phyloP scores from a whole-genome alignment of 169 alveolate genomes.

The Eimeria praecox region DNA sequence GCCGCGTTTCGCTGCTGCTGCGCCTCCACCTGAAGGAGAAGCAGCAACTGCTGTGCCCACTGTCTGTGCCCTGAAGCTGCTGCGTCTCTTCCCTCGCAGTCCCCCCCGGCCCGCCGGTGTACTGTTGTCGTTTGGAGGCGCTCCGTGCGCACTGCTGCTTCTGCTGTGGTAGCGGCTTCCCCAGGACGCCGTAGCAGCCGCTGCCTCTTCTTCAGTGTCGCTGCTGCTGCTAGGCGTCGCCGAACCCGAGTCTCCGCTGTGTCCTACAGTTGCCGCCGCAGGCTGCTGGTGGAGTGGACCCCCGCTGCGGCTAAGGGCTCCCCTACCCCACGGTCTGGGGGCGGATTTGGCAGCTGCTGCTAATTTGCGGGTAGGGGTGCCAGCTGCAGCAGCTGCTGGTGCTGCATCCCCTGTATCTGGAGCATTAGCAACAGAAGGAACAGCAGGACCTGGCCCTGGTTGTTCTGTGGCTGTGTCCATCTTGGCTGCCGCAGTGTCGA shows the following conservation, averaged over 20 bases:
- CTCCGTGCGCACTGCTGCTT: constrained; percentile 42
- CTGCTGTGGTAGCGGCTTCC: constrained; percentile 49
- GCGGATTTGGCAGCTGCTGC: constrained; percentile 71
- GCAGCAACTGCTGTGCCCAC: constrained; percentile 34
- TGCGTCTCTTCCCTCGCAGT: constrained; percentile 53
- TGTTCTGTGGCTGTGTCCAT: neutral
- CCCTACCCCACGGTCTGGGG: constrained; percentile 66
- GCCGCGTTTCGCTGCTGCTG: constrained; percentile 21
- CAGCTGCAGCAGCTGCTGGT: constrained; percentile 28
- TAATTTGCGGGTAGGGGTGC: constrained; percentile 24
- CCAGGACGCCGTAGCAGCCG: neutral
- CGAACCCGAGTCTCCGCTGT: constrained; percentile 40
- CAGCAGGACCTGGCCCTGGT: constrained; percentile 24
- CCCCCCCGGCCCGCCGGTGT: neutral
- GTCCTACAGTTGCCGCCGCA: constrained; percentile 37
- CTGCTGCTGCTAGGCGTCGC: constrained; percentile 66
- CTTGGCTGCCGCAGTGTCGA: constrained; percentile 12
- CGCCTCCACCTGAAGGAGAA: constrained; percentile 3
- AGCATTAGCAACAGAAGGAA: constrained; percentile 20
- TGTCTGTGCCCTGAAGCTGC: constrained; percentile 45
- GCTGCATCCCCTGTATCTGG: constrained; percentile 38
- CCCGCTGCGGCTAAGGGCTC: constrained; percentile 77
- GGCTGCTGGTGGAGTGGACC: constrained; percentile 59
- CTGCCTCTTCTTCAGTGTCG: constrained; percentile 28
- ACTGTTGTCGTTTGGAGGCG: constrained; percentile 11